Evolutionary conservation across 208 protist species (phyloP).

Genomic region (Naegleria fowleri): DNA sequence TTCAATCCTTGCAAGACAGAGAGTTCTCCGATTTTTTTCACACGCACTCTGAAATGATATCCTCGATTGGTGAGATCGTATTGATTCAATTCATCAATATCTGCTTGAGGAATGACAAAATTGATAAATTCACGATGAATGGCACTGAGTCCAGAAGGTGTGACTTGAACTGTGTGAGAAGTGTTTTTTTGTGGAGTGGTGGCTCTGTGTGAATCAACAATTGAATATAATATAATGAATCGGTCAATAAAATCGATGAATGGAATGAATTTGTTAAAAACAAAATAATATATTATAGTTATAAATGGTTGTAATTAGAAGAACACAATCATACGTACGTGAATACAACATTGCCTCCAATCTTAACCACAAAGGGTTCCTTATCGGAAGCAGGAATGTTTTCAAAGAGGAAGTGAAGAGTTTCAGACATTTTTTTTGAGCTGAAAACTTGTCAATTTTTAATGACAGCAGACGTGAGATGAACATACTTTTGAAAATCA

Average conservation of each 20-base stretch:
- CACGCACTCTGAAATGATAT: neutral
- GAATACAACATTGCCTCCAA: neutral
- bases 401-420: neutral
- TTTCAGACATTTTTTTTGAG: neutral
- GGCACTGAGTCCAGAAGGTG: neutral
- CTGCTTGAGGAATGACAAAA: neutral
- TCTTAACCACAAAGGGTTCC: neutral
- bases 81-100: slow-evolving; percentile 15
- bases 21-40: neutral
- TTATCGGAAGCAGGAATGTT: neutral
- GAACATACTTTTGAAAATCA: no score
- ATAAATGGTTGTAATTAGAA: no score
- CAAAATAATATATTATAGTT: no score
- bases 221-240: no score
- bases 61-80: neutral
- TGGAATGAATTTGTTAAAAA: no score
- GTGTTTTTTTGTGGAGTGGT: neutral
- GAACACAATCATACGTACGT: neutral
- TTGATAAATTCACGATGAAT: neutral
- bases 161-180: neutral
- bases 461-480: no score
- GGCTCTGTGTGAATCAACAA: neutral
- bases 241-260: no score
- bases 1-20: neutral
- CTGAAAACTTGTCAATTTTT: neutral